Evolutionary conservation across 2,329 filamentous ascomycete species (phyloP).

Genomic region (Fusarium subtropicale): DNA sequence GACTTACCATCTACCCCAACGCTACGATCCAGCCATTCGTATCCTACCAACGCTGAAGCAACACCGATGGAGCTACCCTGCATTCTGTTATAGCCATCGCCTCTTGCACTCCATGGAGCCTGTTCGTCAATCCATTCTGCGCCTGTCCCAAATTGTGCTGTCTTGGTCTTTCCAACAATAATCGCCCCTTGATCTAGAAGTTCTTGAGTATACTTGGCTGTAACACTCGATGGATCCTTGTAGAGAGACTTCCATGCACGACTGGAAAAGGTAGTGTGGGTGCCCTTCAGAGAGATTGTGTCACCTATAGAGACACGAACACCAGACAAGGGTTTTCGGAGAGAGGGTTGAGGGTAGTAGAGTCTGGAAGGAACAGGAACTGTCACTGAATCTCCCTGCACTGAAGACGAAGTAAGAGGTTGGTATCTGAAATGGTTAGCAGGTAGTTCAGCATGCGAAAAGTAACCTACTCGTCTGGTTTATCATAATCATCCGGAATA

Average conservation of each 20-base stretch:
- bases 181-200: slow-evolving; percentile 71
- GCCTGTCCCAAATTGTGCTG: slow-evolving; percentile 59
- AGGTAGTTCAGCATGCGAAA: not conserved
- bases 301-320: slow-evolving; percentile 54
- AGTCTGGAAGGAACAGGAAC: slow-evolving; percentile 56
- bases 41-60: slow-evolving; percentile 53
- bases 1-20: slow-evolving; percentile 54
- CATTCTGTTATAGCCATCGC: slow-evolving; percentile 58
- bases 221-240: slow-evolving; percentile 55
- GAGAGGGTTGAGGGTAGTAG: slow-evolving; percentile 48
- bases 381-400: slow-evolving; percentile 44
- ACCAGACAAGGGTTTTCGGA: slow-evolving; percentile 53
- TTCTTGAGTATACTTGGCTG: slow-evolving; percentile 63
- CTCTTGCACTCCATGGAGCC: slow-evolving; percentile 60
- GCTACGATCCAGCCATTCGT: slow-evolving; percentile 56
- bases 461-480: slow-evolving; percentile 43
- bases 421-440: slow-evolving; percentile 48
- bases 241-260: slow-evolving; percentile 68
- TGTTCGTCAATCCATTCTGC: slow-evolving; percentile 57
- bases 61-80: slow-evolving; percentile 55
- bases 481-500: slow-evolving; percentile 50
- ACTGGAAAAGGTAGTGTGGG: slow-evolving; percentile 68
- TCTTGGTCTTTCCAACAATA: slow-evolving; percentile 65
- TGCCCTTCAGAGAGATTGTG: slow-evolving; percentile 55
- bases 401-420: slow-evolving; percentile 45